phyloP scores from a whole-genome alignment of 257 asterid species.

The Cruciata laevipes region DNA sequence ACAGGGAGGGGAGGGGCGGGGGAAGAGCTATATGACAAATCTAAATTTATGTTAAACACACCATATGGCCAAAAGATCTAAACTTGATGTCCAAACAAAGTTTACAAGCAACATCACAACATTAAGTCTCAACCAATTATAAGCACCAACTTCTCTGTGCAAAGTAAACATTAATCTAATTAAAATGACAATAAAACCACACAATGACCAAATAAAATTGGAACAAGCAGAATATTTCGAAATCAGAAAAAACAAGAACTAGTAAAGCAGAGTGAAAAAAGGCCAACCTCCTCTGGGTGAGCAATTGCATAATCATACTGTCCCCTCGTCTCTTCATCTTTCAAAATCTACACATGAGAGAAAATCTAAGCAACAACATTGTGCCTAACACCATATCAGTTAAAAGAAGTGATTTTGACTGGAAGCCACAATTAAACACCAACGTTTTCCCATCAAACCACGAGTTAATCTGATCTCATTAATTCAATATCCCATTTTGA shows the following conservation, averaged over 20 bases:
- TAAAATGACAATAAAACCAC: not conserved
- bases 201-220: not conserved
- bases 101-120: not conserved
- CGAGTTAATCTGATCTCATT: not conserved
- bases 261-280: not conserved
- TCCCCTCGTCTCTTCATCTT: conserved; percentile 92
- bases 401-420: not conserved
- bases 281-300: conserved; percentile 91
- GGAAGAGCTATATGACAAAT: not conserved
- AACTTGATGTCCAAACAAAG: not conserved
- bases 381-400: not conserved
- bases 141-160: not conserved
- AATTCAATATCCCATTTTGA: not conserved
- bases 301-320: conserved; percentile 96
- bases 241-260: not conserved
- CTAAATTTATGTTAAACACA: not conserved
- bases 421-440: not conserved
- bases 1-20: not conserved
- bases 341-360: conserved; percentile 58
- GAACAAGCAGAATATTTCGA: not conserved
- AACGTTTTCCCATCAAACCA: not conserved
- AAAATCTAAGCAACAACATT: not conserved
- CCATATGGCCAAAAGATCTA: not conserved
- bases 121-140: not conserved
- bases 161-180: not conserved